phyloP scores from a whole-genome alignment of 2,329 filamentous ascomycete genomes.

The Aspergillus flavus region DNA sequence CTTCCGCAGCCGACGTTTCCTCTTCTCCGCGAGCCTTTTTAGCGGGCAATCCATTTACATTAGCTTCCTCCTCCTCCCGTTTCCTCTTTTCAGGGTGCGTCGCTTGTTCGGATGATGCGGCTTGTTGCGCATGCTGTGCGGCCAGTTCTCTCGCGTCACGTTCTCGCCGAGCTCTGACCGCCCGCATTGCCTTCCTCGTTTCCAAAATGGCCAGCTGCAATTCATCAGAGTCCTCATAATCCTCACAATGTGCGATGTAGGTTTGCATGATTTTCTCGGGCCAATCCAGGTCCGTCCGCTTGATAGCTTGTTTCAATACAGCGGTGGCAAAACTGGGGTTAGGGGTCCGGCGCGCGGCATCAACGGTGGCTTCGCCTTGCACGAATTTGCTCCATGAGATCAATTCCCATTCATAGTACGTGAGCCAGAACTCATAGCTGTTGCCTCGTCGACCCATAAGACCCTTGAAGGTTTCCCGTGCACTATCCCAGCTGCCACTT shows the following conservation, averaged over 20 bases:
- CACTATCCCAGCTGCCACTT: constrained; percentile 74
- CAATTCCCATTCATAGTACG: constrained; percentile 92
- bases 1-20: constrained; percentile 33
- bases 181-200: constrained; percentile 69
- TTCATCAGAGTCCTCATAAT: constrained; percentile 78
- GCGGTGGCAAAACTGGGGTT: constrained; percentile 74
- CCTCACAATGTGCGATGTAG: constrained; percentile 68
- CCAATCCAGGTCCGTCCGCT: constrained; percentile 53
- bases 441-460: constrained; percentile 70
- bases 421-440: constrained; percentile 91
- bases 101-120: constrained; percentile 26
- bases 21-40: constrained; percentile 68
- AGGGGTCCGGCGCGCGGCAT: constrained; percentile 59
- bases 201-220: constrained; percentile 74
- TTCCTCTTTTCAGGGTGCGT: constrained; percentile 64
- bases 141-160: constrained; percentile 65
- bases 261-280: constrained; percentile 53
- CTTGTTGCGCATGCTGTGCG: constrained; percentile 25
- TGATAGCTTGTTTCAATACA: constrained; percentile 72
- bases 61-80: constrained; percentile 61
- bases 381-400: constrained; percentile 64
- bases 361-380: constrained; percentile 54
- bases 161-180: constrained; percentile 65
- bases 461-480: constrained; percentile 74
- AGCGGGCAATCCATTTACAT: constrained; percentile 54